These are phyloP conservation scores for Breviolum minutum DNA, from an alignment of 73 alveolate genomes.

Conservation along the genomic window DNA sequence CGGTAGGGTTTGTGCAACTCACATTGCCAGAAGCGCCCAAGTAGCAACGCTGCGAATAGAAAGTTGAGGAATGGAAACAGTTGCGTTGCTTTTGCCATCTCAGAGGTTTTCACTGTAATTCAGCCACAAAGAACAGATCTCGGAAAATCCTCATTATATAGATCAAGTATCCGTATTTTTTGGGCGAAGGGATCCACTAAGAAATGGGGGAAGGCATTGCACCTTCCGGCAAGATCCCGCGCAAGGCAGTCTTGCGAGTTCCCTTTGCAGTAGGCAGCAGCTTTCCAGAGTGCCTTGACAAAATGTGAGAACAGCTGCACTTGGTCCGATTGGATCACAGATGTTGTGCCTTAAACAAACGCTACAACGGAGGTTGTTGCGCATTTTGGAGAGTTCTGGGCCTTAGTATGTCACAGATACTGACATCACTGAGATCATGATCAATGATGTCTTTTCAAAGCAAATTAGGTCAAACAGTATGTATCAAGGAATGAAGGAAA, in stretches of 20 bases:
- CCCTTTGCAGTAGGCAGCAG: constrained; percentile 55
- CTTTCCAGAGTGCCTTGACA: constrained; percentile 32
- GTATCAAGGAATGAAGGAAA: background rate
- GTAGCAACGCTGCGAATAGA: too few relatives aligned
- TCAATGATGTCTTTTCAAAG: background rate
- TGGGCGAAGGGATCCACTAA: too few relatives aligned
- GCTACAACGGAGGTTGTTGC: constrained; percentile 37
- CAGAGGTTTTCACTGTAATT: too few relatives aligned
- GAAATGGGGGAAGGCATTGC: too few relatives aligned
- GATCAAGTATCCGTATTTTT: too few relatives aligned
- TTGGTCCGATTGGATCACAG: too few relatives aligned
- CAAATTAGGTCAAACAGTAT: background rate
- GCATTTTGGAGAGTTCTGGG: constrained; percentile 14
- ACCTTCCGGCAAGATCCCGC: background rate
- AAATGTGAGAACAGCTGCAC: background rate
- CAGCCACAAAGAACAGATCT: too few relatives aligned
- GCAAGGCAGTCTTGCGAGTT: constrained; percentile 54
- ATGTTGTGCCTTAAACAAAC: too few relatives aligned
- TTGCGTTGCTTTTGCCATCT: too few relatives aligned
- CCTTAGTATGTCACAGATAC: background rate
- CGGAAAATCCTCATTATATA: too few relatives aligned
- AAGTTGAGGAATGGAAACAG: too few relatives aligned
- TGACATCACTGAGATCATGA: too few relatives aligned
- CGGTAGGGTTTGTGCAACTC: constrained; percentile 21
- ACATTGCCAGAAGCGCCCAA: background rate